These are phyloP conservation scores for Cyclocybe aegerita DNA, from an alignment of 768 basidiomycete genomes.

Conservation along the genomic window DNA sequence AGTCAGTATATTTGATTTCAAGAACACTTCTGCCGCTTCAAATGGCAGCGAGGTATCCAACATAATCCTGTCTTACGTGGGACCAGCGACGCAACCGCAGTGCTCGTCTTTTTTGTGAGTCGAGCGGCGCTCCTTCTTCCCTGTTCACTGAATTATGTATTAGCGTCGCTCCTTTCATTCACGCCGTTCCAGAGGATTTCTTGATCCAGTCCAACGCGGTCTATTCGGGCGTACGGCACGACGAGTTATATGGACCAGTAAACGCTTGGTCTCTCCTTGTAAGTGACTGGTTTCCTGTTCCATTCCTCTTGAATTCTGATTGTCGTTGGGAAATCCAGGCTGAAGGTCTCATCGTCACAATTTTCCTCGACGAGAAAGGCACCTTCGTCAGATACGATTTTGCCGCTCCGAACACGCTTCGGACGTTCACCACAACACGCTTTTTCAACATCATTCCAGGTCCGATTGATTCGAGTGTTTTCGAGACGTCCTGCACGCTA, in stretches of 20 bases:
- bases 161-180: slow-evolving; percentile 23
- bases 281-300: not conserved
- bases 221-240: slow-evolving; percentile 22
- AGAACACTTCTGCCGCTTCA: slow-evolving; percentile 16
- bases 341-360: slow-evolving; percentile 14
- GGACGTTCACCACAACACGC: slow-evolving; percentile 28
- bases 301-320: not conserved
- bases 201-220: slow-evolving; percentile 22
- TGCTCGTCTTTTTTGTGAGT: slow-evolving; percentile 27
- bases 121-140: not conserved
- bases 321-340: slow-evolving; percentile 2
- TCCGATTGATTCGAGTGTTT: slow-evolving; percentile 22
- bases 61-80: slow-evolving; percentile 17
- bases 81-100: slow-evolving; percentile 15
- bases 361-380: slow-evolving; percentile 23
- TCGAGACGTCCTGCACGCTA: slow-evolving; percentile 20
- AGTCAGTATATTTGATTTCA: slow-evolving; percentile 25
- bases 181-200: slow-evolving; percentile 22
- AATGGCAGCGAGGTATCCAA: slow-evolving; percentile 27
- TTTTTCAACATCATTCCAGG: slow-evolving; percentile 29
- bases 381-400: slow-evolving; percentile 28
- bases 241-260: slow-evolving; percentile 26
- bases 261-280: slow-evolving; percentile 16
- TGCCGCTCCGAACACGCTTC: slow-evolving; percentile 20
- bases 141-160: not conserved